phyloP scores from a whole-genome alignment of 2,329 filamentous ascomycete species.

The Monosporascus sp. region DNA sequence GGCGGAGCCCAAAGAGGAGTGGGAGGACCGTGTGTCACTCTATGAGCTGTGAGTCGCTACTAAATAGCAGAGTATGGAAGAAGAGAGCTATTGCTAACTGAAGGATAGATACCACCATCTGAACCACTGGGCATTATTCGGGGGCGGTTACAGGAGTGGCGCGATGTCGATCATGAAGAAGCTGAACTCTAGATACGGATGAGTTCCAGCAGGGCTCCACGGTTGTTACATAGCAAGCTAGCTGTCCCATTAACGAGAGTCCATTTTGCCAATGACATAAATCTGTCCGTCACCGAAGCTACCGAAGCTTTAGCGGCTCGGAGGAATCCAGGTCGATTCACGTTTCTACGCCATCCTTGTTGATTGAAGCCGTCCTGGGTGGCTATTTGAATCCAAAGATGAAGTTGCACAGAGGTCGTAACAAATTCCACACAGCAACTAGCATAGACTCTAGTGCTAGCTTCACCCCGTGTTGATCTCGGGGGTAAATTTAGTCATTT shows the following conservation, averaged over 20 bases:
- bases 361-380: no score
- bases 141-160: conserved; percentile 68
- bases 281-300: no score
- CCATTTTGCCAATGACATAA: not conserved
- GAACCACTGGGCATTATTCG: conserved; percentile 84
- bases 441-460: not conserved
- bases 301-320: no score
- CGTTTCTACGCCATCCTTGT: no score
- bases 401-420: not conserved
- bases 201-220: no score
- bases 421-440: not conserved
- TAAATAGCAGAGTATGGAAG: not conserved
- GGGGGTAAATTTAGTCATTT: not conserved
- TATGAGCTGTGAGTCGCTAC: conserved; percentile 68
- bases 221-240: not conserved
- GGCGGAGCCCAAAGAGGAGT: conserved; percentile 75
- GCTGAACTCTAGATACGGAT: conserved; percentile 67
- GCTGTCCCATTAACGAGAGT: not conserved
- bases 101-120: conserved; percentile 72
- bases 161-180: conserved; percentile 75
- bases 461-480: not conserved
- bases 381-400: no score
- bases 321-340: no score
- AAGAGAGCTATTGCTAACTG: conserved; percentile 28
- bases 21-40: conserved; percentile 72